Evolutionary conservation across 2,329 filamentous ascomycete species (phyloP).

Genomic region (Sphaerostilbella broomeana): DNA sequence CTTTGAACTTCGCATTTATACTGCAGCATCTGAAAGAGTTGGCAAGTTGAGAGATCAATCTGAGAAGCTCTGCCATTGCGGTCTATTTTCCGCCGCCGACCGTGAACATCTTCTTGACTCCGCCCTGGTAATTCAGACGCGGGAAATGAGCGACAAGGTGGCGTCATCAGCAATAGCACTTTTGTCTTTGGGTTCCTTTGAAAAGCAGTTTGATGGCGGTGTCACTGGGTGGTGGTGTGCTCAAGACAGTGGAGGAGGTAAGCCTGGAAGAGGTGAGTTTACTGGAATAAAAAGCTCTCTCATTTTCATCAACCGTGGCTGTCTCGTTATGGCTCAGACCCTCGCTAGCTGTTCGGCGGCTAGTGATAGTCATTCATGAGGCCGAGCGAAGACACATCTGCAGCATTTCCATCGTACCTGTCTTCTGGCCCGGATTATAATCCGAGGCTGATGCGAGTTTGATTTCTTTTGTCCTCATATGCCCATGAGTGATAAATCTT

Average conservation of each 20-base stretch:
- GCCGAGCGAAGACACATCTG: too few relatives aligned
- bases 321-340: too few relatives aligned
- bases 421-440: too few relatives aligned
- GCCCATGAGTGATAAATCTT: too few relatives aligned
- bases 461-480: too few relatives aligned
- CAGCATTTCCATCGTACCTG: too few relatives aligned
- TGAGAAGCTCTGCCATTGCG: constrained; percentile 24
- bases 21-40: constrained; percentile 53
- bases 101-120: constrained; percentile 42
- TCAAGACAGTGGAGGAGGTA: constrained; percentile 50
- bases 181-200: not conserved
- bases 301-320: too few relatives aligned
- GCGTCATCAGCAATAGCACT: constrained; percentile 41
- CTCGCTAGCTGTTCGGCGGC: too few relatives aligned
- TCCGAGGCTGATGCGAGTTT: too few relatives aligned
- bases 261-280: constrained; percentile 54
- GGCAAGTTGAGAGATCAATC: constrained; percentile 49
- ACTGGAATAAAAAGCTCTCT: constrained; percentile 21
- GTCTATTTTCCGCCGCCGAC: constrained; percentile 47
- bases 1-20: constrained; percentile 52
- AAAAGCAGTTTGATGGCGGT: constrained; percentile 33
- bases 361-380: too few relatives aligned
- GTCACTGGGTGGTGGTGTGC: constrained; percentile 40
- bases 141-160: constrained; percentile 50
- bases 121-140: constrained; percentile 43